A percentile compares a stretch with the other conserved stretches of the same genome.
Conservation (phyloP, 805 yeast genomes). For the Lipomyces chichibuensis region DNA sequence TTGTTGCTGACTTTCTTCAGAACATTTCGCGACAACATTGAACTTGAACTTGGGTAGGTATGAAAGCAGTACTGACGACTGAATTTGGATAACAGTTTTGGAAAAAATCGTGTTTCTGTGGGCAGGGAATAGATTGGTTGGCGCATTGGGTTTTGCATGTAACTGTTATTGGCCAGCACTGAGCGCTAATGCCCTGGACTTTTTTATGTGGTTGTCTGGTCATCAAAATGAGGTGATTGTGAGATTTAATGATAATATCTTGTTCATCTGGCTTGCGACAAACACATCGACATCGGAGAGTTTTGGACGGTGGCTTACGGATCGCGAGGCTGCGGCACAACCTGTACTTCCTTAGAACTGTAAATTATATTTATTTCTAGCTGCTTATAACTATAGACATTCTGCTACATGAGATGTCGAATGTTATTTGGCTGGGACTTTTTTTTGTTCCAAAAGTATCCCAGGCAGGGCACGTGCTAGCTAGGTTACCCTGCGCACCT, state of each 20-base stretch:
- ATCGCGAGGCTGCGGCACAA: too few relatives aligned
- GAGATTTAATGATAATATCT: not conserved
- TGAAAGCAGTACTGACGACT: not conserved
- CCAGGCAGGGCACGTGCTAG: not conserved
- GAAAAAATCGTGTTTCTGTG: not conserved
- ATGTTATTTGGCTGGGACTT: too few relatives aligned
- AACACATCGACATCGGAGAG: too few relatives aligned
- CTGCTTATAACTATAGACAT: too few relatives aligned
- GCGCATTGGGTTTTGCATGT: not conserved
- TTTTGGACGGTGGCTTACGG: too few relatives aligned
- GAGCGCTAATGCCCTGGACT: too few relatives aligned
- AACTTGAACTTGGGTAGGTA: not conserved
- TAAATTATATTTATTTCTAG: too few relatives aligned
- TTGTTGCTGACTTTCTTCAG: constrained; percentile 3
- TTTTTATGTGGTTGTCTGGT: not conserved
- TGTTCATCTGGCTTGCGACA: too few relatives aligned
- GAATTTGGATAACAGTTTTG: not conserved
- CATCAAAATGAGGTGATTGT: not conserved
- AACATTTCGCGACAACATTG: not conserved
- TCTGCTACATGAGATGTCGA: too few relatives aligned
- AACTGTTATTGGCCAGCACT: not conserved
- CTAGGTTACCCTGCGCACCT: not conserved
- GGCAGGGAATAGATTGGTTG: not conserved
- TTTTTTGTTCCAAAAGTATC: too few relatives aligned
- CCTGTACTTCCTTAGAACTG: too few relatives aligned